These are phyloP conservation scores for Komagataea norvegica DNA, from an alignment of 1,139 yeast species.

Conservation along the genomic window DNA sequence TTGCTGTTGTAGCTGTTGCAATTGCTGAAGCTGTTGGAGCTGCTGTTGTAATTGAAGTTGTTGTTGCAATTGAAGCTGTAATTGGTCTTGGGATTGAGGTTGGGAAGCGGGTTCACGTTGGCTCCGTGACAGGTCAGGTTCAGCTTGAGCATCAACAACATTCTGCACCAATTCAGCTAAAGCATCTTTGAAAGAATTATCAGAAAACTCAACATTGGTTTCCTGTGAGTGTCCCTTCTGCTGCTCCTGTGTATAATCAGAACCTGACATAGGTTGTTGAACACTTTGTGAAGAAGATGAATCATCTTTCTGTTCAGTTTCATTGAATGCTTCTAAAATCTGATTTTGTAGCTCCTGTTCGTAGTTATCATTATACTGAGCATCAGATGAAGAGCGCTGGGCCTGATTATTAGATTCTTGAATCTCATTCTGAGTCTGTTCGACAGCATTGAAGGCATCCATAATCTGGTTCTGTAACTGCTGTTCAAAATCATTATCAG, in stretches of 20 bases:
- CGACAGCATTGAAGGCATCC: slow-evolving; percentile 19
- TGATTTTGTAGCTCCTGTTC: slow-evolving; percentile 24
- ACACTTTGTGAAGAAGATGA: slow-evolving; percentile 1
- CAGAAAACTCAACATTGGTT: slow-evolving; percentile 7
- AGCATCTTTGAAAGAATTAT: slow-evolving; percentile 28
- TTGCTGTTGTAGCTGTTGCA: slow-evolving; percentile 2
- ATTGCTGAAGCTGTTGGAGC: slow-evolving; percentile 4
- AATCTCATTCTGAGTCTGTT: slow-evolving; percentile 8
- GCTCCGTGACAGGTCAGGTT: slow-evolving; percentile 8
- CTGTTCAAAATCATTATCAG: slow-evolving; percentile 16
- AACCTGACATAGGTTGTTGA: neutral
- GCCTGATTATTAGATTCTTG: slow-evolving; percentile 2
- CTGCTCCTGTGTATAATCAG: neutral
- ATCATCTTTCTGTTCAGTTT: slow-evolving; percentile 2
- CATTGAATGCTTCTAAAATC: slow-evolving; percentile 19
- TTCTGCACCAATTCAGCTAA: slow-evolving; percentile 37
- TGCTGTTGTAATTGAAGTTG: slow-evolving; percentile 5
- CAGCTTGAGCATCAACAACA: slow-evolving; percentile 31
- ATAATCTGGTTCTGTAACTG: slow-evolving; percentile 23
- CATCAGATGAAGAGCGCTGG: too few species aligned
- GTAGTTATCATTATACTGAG: too few species aligned
- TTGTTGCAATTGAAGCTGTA: slow-evolving; percentile 5
- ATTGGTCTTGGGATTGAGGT: slow-evolving; percentile 4
- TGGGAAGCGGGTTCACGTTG: slow-evolving; percentile 3
- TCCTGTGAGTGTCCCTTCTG: slow-evolving; percentile 4